These are phyloP conservation scores for Oryza brachyantha DNA, from an alignment of 176 grass and related monocot genomes.

Conservation along the genomic window DNA sequence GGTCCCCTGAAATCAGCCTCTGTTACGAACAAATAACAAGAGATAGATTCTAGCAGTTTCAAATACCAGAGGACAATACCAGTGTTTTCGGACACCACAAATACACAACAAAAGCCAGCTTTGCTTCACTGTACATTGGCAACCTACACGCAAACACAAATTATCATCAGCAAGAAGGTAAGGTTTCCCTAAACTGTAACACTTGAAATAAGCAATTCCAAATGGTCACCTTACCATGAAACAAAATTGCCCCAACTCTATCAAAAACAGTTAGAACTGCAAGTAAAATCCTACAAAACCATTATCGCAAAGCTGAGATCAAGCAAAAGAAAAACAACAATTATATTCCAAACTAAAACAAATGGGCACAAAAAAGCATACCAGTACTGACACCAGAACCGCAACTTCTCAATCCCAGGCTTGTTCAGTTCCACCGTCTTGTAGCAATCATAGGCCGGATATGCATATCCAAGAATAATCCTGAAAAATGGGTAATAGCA, in stretches of 20 bases:
- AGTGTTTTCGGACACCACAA: constrained; percentile 82
- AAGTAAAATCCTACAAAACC: constrained; percentile 70
- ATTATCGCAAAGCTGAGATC: neutral
- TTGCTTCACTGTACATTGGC: constrained; percentile 91
- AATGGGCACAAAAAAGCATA: neutral
- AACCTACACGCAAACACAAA: constrained; percentile 48
- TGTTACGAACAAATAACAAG: constrained; percentile 5
- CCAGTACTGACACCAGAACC: constrained; percentile 98
- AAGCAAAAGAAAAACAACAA: neutral
- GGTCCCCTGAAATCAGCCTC: constrained; percentile 66
- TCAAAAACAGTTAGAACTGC: constrained; percentile 68
- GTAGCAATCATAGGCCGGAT: constrained; percentile 93
- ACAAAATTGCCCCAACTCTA: constrained; percentile 66
- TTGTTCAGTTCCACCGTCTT: constrained; percentile 74
- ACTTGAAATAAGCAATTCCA: neutral
- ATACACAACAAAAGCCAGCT: constrained; percentile 83
- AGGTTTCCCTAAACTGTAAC: neutral
- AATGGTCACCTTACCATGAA: constrained; percentile 65
- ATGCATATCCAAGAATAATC: constrained; percentile 78
- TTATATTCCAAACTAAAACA: constrained; percentile 6
- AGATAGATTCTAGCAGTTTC: neutral
- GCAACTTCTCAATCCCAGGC: constrained; percentile 73
- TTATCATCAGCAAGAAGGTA: neutral
- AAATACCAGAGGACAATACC: constrained; percentile 28
- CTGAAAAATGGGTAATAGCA: constrained; percentile 29